These are phyloP conservation scores for Zygoascus biomembranicola DNA, from an alignment of 805 yeast species.

Conservation along the genomic window DNA sequence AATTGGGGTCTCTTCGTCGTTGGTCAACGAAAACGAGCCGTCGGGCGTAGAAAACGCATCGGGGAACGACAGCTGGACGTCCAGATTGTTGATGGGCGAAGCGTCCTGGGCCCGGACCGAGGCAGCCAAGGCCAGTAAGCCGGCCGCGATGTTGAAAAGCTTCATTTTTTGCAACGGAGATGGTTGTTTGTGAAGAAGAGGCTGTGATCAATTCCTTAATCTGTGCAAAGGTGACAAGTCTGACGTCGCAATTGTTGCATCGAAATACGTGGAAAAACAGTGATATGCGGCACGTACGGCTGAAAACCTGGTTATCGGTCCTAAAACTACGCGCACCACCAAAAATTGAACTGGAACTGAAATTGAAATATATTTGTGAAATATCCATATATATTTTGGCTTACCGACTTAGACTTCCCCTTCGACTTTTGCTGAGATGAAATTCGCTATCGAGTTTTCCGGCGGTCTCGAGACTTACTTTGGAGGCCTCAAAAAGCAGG, in stretches of 20 bases:
- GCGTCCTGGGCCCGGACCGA: slow-evolving; percentile 6
- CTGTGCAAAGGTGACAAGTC: too few relatives aligned
- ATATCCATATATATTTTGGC: too few relatives aligned
- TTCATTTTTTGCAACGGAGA: background rate
- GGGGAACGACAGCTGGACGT: slow-evolving; percentile 1
- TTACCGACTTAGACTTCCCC: too few relatives aligned
- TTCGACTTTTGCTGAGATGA: slow-evolving; percentile 4
- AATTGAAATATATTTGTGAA: too few relatives aligned
- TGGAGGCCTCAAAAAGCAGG: slow-evolving; percentile 46
- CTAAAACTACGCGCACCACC: background rate
- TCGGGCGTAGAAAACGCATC: background rate
- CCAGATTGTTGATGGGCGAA: background rate
- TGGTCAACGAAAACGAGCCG: slow-evolving; percentile 6
- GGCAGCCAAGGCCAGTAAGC: slow-evolving; percentile 4
- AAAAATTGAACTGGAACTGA: too few relatives aligned
- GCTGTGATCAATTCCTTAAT: too few relatives aligned
- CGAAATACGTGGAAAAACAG: background rate
- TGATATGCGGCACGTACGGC: background rate
- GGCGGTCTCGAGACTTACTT: slow-evolving; percentile 87
- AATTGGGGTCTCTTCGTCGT: slow-evolving; percentile 21
- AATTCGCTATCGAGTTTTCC: slow-evolving; percentile 27
- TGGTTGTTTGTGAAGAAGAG: background rate
- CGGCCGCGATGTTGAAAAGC: background rate
- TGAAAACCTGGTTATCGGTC: background rate
- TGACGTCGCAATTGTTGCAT: background rate